Percentiles rank a stretch among this genome's conserved stretches.
Conservation (phyloP, 2,329 filamentous ascomycete genomes). For the Colletotrichum tabaci region DNA sequence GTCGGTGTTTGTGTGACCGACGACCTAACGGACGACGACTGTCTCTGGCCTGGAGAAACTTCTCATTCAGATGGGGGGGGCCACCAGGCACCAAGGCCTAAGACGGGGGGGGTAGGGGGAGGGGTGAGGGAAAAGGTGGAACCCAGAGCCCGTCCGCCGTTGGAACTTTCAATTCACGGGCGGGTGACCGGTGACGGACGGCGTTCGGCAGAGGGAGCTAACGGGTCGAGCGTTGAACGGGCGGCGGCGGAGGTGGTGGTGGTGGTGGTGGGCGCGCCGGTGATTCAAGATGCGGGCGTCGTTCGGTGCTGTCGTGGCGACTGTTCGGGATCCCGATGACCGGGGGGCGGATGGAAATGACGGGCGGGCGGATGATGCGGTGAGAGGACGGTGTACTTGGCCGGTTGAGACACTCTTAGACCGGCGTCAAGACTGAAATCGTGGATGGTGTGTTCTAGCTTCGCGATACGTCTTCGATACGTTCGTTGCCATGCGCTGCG, state of each 20-base stretch:
- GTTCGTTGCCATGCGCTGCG: not conserved
- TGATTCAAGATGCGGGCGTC: slow-evolving; percentile 22
- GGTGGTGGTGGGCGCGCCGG: slow-evolving; percentile 3
- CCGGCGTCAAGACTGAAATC: not conserved
- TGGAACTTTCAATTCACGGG: slow-evolving; percentile 20
- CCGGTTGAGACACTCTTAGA: not conserved
- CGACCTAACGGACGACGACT: slow-evolving; percentile 25
- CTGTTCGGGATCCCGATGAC: slow-evolving; percentile 27
- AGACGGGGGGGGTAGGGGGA: too few relatives aligned
- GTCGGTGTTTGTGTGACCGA: not conserved
- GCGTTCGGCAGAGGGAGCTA: not conserved
- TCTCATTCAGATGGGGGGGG: not conserved
- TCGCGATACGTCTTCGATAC: not conserved
- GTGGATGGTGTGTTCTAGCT: not conserved
- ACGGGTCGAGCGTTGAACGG: slow-evolving; percentile 3
- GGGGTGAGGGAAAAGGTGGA: slow-evolving; percentile 7
- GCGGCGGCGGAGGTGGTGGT: not conserved
- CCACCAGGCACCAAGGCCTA: not conserved
- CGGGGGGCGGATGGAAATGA: slow-evolving; percentile 2
- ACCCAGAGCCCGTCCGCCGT: slow-evolving; percentile 15
- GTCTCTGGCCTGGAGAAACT: not conserved
- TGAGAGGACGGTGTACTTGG: not conserved
- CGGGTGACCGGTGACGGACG: not conserved
- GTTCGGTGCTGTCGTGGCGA: slow-evolving; percentile 31
- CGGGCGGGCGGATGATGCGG: not conserved